Base-by-base conservation (phyloP, 2,329 filamentous ascomycete species). In the Aspergillus glaucus region DNA sequence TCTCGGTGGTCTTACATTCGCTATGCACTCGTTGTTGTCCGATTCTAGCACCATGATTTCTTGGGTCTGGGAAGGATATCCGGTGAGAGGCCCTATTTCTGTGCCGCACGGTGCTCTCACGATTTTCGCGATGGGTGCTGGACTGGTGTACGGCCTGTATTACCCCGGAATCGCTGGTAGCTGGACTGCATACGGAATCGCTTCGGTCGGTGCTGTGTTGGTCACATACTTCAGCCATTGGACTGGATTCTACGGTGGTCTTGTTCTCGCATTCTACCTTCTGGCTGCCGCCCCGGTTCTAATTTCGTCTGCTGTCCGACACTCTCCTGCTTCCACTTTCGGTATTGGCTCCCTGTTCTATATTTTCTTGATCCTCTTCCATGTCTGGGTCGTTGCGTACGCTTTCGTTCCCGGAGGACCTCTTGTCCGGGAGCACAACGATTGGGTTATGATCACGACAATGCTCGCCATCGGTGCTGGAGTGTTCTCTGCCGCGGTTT, bases 31-130 rank as follows among this genome's bases (percentile, higher is more conserved):
- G 1, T 76, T 98, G 8, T 79, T 98, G 9, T 96, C 93, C 0
- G 93, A 98, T 66, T 95, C 91, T 0, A 97, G 93, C 74, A 98
- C 93, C 47, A 97, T 98, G 90, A 96, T 97, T 50, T 79, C 91
- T 14, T 98, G 93, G 93, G 89, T 89, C 2, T 98, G 93, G 93
- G 90, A 96, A 59, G 93, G 93, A 6, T 98, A 87, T 61, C 93
- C 93, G 12, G 81, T 97, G 37, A 83, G 87, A 44, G 93, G 93
- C 6, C 93, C 93, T 2, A 81, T 93, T 44, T 82, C 90, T 52
- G 89, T 85, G 43, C 89, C 90, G n/a, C 90, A 97, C 62, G 93
- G 91, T 47, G 89, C 88, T 60, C 81, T 86, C 65, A 96, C 90
- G 1, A 81, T 96, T 46, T 79, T 87, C 47, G 85, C 85, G 50